A percentile compares a stretch with the other conserved stretches of the same genome.
Conservation (phyloP, 148 eudicot species). For the Polygonum aviculare region DNA sequence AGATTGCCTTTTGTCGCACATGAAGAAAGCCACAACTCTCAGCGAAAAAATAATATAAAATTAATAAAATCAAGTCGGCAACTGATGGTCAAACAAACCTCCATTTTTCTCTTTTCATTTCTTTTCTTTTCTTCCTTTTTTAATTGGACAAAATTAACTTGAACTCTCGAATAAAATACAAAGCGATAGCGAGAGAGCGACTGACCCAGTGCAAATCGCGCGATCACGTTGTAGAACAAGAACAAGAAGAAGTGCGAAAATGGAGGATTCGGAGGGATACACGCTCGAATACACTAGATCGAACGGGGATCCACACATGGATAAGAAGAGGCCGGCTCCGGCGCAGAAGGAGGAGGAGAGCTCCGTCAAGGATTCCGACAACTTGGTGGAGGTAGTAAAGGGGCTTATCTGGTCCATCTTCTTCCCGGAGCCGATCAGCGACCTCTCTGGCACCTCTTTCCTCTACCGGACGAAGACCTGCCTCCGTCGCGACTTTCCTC, state of each 20-base stretch:
- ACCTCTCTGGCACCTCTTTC: constrained; percentile 18
- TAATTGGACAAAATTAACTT: neutral
- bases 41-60: too few species aligned
- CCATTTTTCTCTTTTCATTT: too few species aligned
- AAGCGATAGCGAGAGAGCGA: neutral
- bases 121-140: too few species aligned
- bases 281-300: neutral
- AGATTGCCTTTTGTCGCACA: neutral
- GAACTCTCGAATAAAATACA: neutral
- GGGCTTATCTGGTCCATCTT: constrained; percentile 26
- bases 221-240: constrained; percentile 6
- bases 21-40: neutral
- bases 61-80: neutral
- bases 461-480: constrained; percentile 38
- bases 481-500: constrained; percentile 41
- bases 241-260: neutral
- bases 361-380: neutral
- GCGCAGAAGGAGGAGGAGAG: neutral
- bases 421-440: constrained; percentile 28
- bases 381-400: neutral
- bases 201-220: neutral
- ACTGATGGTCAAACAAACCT: neutral
- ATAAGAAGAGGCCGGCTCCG: neutral
- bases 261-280: neutral
- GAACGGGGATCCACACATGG: neutral